These are phyloP conservation scores for Pedinophyceae sp. DNA, from an alignment of 139 green algal species.

Conservation along the genomic window DNA sequence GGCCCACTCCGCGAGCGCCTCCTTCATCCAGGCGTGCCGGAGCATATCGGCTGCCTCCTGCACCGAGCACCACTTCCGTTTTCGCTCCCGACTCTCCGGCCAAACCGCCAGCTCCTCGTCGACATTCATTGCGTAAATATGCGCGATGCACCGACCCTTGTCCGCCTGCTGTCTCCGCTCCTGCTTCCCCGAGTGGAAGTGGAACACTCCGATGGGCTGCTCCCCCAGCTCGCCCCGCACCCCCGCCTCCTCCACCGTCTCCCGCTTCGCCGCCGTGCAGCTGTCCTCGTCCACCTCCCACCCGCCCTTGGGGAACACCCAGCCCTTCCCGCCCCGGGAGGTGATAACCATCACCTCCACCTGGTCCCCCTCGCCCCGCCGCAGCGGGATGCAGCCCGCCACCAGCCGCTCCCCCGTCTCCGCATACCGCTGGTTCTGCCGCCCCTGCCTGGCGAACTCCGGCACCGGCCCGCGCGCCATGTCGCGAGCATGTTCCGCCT, in stretches of 20 bases:
- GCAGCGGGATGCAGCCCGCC: not conserved
- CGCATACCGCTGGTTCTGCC: slow-evolving; percentile 6
- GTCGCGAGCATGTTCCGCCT: no score
- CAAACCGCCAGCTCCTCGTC: slow-evolving; percentile 13
- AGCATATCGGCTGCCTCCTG: slow-evolving; percentile 10
- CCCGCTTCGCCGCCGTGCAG: slow-evolving; percentile 16
- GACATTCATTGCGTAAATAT: slow-evolving; percentile 6
- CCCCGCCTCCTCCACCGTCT: slow-evolving; percentile 26
- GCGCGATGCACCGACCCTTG: slow-evolving; percentile 12
- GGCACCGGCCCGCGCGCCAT: no score
- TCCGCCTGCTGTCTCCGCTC: slow-evolving; percentile 1
- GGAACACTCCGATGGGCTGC: slow-evolving; percentile 1
- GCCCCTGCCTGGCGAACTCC: slow-evolving; percentile 2
- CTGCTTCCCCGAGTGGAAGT: slow-evolving; percentile 4
- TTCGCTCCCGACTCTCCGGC: slow-evolving; percentile 14
- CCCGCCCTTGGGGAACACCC: slow-evolving; percentile 22
- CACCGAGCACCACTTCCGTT: slow-evolving; percentile 13
- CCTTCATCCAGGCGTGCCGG: slow-evolving; percentile 15
- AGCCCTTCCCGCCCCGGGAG: slow-evolving; percentile 8
- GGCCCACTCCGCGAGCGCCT: slow-evolving; percentile 10
- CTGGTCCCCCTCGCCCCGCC: not conserved
- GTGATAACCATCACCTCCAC: slow-evolving; percentile 19
- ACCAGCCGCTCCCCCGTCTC: slow-evolving; percentile 5
- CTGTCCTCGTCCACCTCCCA: slow-evolving; percentile 26
- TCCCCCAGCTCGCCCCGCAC: slow-evolving; percentile 13